Conservation (phyloP, 495 filamentous ascomycete species). For the Alectoria sarmentosa region DNA sequence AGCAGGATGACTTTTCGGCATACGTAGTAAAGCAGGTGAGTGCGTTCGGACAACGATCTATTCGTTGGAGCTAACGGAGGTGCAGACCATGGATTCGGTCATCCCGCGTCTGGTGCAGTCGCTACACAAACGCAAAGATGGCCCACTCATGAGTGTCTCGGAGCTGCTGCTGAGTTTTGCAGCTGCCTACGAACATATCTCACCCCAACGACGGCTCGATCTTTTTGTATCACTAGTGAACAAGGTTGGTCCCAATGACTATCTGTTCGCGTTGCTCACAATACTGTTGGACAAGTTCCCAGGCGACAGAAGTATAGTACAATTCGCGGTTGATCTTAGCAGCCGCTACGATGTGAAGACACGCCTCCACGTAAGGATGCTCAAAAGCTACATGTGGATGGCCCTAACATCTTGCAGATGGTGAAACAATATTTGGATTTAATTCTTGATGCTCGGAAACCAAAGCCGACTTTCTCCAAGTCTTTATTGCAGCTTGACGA, state of each 20-base stretch:
- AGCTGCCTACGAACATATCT: conserved; percentile 91
- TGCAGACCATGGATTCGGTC: conserved; percentile 74
- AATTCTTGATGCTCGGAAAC: conserved; percentile 62
- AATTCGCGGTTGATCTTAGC: conserved; percentile 42
- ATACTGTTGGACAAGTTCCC: conserved; percentile 69
- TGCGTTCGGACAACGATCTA: not conserved
- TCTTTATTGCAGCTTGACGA: conserved; percentile 58
- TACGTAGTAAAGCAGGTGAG: conserved; percentile 69
- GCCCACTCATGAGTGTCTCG: conserved; percentile 68
- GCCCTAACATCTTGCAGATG: conserved; percentile 6
- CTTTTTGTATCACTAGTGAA: conserved; percentile 72
- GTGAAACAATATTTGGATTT: conserved; percentile 61
- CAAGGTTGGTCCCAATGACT: conserved; percentile 77
- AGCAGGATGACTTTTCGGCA: conserved; percentile 92
- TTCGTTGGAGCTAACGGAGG: not conserved
- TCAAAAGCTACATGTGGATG: not conserved
- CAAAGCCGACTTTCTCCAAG: conserved; percentile 60
- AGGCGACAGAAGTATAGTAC: conserved; percentile 37
- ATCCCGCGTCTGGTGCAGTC: conserved; percentile 87
- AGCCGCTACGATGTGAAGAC: conserved; percentile 48
- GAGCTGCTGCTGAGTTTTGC: conserved; percentile 88
- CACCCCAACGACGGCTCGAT: conserved; percentile 68
- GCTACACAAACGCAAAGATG: conserved; percentile 67
- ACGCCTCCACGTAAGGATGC: conserved; percentile 46
- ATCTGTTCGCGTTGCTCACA: conserved; percentile 62